phyloP scores from a whole-genome alignment of 139 green algal genomes.

The Tetradesmus obliquus region DNA sequence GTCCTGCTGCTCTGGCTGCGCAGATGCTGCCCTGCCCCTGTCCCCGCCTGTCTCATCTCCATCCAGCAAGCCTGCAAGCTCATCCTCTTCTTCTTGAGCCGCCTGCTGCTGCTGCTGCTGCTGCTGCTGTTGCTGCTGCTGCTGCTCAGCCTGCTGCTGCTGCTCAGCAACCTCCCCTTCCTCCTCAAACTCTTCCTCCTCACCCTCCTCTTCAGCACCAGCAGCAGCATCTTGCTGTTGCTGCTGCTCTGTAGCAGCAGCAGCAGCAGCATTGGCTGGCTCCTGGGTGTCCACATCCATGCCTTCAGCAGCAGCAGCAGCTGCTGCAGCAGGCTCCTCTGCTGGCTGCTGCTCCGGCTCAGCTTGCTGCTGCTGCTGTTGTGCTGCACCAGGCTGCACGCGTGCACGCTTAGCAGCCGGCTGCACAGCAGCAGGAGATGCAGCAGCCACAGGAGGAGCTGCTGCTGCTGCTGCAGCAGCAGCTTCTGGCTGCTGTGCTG shows the following conservation, averaged over 20 bases:
- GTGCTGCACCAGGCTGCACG: background rate
- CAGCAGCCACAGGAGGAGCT: background rate
- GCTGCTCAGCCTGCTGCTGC: slow-evolving; percentile 1
- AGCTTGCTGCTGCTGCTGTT: slow-evolving; percentile 1
- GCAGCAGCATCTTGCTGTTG: background rate
- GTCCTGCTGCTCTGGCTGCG: background rate
- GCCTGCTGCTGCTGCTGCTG: background rate
- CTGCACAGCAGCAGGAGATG: slow-evolving; percentile 9
- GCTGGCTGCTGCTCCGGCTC: slow-evolving; percentile 1
- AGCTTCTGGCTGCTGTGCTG: slow-evolving; percentile 22
- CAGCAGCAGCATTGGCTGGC: background rate
- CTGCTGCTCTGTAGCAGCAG: background rate
- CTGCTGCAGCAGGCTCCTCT: background rate
- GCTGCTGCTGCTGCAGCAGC: background rate
- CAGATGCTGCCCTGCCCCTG: background rate
- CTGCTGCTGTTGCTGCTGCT: background rate
- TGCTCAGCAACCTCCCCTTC: background rate
- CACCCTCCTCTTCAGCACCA: background rate
- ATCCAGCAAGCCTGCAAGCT: background rate
- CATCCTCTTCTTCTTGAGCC: background rate
- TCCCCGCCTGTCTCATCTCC: background rate
- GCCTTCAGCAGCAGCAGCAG: background rate
- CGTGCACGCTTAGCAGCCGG: slow-evolving; percentile 23
- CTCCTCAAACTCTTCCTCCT: background rate
- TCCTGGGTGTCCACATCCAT: slow-evolving; percentile 8